Percentiles rank a stretch among this genome's conserved stretches.
phyloP scores from a whole-genome alignment of 2,329 filamentous ascomycete species.

The Huntiella decipiens region DNA sequence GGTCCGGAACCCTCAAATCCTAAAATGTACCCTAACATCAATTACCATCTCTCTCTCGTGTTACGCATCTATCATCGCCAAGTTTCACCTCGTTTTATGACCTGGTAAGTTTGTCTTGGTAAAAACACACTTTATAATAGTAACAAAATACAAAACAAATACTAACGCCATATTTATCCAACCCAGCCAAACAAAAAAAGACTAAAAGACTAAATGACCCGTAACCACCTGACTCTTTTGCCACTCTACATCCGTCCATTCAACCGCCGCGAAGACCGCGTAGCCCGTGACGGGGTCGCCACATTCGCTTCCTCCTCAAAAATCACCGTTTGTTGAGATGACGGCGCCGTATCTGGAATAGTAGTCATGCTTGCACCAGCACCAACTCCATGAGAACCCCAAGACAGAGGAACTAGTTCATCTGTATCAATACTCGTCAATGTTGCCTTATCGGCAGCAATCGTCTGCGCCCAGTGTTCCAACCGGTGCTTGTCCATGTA shows the following conservation, averaged over 20 bases:
- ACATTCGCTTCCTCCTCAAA: neutral
- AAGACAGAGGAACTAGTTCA: conserved; percentile 11
- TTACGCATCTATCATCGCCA: too few relatives aligned
- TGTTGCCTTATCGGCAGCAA: conserved; percentile 21
- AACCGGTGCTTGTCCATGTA: conserved; percentile 51
- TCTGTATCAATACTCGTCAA: conserved; percentile 19
- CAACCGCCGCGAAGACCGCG: conserved; percentile 6
- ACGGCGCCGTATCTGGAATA: neutral
- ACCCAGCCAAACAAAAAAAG: too few relatives aligned
- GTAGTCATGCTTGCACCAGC: neutral
- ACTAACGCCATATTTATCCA: too few relatives aligned
- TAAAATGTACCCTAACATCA: too few relatives aligned
- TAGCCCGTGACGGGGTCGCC: conserved; percentile 4
- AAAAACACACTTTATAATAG: too few relatives aligned
- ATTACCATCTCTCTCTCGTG: too few relatives aligned
- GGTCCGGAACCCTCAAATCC: too few relatives aligned
- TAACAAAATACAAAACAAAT: too few relatives aligned
- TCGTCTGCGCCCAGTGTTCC: conserved; percentile 41
- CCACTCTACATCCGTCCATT: conserved; percentile 3
- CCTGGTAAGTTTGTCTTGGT: too few relatives aligned
- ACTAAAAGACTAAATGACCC: too few relatives aligned
- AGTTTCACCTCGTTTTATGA: too few relatives aligned
- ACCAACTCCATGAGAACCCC: neutral
- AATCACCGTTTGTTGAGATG: neutral
- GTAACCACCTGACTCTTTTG: too few relatives aligned